These are phyloP conservation scores for Rhododendron ovatum DNA, from an alignment of 148 eudicot genomes.

Conservation along the genomic window DNA sequence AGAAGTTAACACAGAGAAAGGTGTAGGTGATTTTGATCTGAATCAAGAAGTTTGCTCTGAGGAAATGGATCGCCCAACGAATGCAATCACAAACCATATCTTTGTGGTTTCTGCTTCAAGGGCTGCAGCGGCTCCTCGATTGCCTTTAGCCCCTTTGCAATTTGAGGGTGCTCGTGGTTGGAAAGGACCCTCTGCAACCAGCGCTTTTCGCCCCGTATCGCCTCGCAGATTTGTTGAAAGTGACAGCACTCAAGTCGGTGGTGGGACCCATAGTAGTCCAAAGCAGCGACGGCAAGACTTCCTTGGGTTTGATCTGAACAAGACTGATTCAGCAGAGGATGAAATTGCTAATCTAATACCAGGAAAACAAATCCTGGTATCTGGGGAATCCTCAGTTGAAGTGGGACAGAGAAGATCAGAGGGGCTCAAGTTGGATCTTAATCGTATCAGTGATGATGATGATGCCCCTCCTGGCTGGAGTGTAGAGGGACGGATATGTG, in stretches of 20 bases:
- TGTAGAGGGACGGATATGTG: constrained; percentile 26
- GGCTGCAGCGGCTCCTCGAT: constrained; percentile 51
- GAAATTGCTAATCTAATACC: constrained; percentile 21
- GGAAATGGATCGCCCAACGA: constrained; percentile 33
- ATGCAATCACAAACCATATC: constrained; percentile 34
- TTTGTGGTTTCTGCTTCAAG: constrained; percentile 66
- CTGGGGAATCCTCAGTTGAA: constrained; percentile 38
- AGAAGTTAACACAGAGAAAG: constrained; percentile 33
- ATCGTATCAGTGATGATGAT: constrained; percentile 52
- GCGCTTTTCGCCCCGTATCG: constrained; percentile 46
- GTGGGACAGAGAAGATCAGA: constrained; percentile 35
- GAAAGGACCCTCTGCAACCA: constrained; percentile 90
- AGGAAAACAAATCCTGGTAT: constrained; percentile 23
- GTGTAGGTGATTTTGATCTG: constrained; percentile 50
- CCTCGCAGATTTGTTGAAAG: constrained; percentile 37
- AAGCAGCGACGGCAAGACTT: constrained; percentile 39
- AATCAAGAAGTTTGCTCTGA: constrained; percentile 61
- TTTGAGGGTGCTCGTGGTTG: constrained; percentile 85
- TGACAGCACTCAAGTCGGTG: constrained; percentile 34
- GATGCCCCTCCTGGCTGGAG: constrained; percentile 46
- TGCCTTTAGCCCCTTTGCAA: constrained; percentile 54
- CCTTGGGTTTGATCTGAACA: constrained; percentile 76
- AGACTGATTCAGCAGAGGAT: constrained; percentile 48
- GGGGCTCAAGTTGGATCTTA: constrained; percentile 62
- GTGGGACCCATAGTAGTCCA: constrained; percentile 46